phyloP scores from a whole-genome alignment of 495 filamentous ascomycete species.

The Penicillium macrosclerotiorum region DNA sequence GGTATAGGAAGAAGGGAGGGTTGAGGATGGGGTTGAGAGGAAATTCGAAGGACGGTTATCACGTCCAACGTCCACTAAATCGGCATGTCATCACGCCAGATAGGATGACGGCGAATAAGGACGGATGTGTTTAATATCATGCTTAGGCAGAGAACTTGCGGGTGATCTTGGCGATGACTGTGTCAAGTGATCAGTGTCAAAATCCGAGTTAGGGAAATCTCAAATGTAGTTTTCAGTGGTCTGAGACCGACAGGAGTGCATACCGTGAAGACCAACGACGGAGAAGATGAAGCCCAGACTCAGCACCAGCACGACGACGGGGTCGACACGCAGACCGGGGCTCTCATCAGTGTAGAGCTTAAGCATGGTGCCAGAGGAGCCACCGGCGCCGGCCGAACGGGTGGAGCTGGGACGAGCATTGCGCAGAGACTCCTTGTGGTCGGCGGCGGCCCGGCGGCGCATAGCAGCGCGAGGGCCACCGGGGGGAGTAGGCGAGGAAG shows the following conservation, averaged over 20 bases:
- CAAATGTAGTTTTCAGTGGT: too few species aligned
- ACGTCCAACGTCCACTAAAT: slow-evolving; percentile 1
- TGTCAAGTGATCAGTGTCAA: slow-evolving; percentile 7
- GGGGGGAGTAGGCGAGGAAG: slow-evolving; percentile 84
- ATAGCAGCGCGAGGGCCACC: slow-evolving; percentile 94
- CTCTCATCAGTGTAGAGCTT: slow-evolving; percentile 99
- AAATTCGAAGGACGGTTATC: background rate
- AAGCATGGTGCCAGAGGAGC: slow-evolving; percentile 96
- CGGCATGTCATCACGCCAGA: too few species aligned
- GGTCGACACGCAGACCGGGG: slow-evolving; percentile 93
- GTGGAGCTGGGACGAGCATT: slow-evolving; percentile 90
- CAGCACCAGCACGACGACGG: slow-evolving; percentile 91
- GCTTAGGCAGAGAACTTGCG: slow-evolving; percentile 73
- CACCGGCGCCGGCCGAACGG: slow-evolving; percentile 88
- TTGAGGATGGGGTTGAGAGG: slow-evolving; percentile 5
- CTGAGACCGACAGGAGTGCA: too few species aligned
- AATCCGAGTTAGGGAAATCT: too few species aligned
- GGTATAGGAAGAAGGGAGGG: slow-evolving; percentile 29
- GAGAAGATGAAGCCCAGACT: slow-evolving; percentile 97
- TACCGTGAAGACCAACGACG: slow-evolving; percentile 96
- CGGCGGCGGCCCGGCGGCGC: slow-evolving; percentile 87
- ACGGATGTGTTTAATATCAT: background rate
- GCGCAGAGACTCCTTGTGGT: slow-evolving; percentile 90
- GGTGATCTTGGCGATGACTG: slow-evolving; percentile 96
- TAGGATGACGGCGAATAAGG: too few species aligned